Evolutionary conservation across 2,329 filamentous ascomycete genomes (phyloP), one percentile per base, ranked within the genome.

Genomic region (Aspergillus thermomutatus): DNA sequence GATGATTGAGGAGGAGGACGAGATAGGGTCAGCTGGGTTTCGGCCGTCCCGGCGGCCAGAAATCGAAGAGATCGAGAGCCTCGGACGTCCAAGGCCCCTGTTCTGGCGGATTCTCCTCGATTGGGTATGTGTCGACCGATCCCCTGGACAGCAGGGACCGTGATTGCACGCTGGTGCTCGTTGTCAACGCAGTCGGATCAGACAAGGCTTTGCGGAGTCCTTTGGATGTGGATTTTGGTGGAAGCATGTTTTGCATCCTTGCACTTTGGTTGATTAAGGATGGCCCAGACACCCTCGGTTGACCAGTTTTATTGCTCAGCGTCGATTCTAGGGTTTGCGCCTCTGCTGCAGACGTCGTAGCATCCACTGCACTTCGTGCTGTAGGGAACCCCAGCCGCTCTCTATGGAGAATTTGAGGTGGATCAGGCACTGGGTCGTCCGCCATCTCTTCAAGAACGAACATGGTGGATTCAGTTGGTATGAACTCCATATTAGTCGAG

Each of bases 61-160:
- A 77, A 47, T 77, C 75, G 60, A 77, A 77, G 21, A 77, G 63
- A 62, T 77, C 73, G 26, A 74, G 62, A 14, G 75, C 75, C 58
- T 77, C 75, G 0, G 66, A 64, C 4, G 75, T 77, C 75, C 75
- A 77, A 0, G 75, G 74, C 0, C 75, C 75, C 56, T 72, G 64
- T 45, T 74, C 72, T 5, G 56, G 43, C 8, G 49, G 55, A 21
- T 58, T 60, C 8, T 63, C 57, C 25, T 64, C 60, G 17, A 65
- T 61, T 11, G 50, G 25, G 2, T 47, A 19, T 9, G 56, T 52
- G 46, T 63, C 64, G 3, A 64, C 58, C 8, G 66, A 60, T 25
- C 56, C 61, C 19, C 60, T 61, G n/a, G 54, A 61, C 8, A 62
- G 52, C 8, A 60, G 58, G 17, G 66, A 51, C 17, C 61, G 55